Conservation (phyloP, 1,139 yeast genomes). For the Protomyces lactucae-debilis region DNA sequence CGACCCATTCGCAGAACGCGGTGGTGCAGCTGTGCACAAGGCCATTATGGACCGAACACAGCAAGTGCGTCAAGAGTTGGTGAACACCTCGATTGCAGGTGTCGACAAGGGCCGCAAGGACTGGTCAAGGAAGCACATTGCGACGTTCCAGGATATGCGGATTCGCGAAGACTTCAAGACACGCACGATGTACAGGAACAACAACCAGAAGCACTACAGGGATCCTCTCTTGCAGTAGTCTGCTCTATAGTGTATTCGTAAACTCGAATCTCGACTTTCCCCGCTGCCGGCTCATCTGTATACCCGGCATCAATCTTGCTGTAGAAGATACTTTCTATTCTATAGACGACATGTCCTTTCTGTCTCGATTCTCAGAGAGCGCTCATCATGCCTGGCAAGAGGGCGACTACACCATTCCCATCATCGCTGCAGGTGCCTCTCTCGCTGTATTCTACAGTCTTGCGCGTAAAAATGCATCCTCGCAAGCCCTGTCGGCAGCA, state of each 20-base stretch:
- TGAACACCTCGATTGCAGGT: conserved; percentile 42
- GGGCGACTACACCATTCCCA: neutral
- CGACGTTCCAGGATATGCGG: conserved; percentile 52
- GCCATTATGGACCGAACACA: conserved; percentile 89
- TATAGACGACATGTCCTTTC: neutral
- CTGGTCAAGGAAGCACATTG: conserved; percentile 26
- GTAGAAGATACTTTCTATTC: too few species aligned
- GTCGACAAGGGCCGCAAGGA: conserved; percentile 24
- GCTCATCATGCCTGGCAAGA: neutral
- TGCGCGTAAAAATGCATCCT: neutral
- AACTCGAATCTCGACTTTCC: neutral
- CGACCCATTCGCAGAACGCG: conserved; percentile 67
- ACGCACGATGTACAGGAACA: conserved; percentile 68
- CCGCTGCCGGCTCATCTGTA: neutral
- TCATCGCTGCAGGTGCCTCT: neutral
- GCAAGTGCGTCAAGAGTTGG: conserved; percentile 46
- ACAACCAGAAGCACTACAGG: conserved; percentile 88
- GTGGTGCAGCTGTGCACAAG: conserved; percentile 64
- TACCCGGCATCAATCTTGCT: too few species aligned
- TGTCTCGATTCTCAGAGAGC: neutral
- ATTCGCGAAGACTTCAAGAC: conserved; percentile 63
- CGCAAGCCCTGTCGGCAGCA: neutral
- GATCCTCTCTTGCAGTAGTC: conserved; percentile 77
- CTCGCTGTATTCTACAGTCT: neutral
- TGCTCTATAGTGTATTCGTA: neutral